Conservation (phyloP, 1,284 basidiomycete genomes). For the Butyriboletus appendiculatus region DNA sequence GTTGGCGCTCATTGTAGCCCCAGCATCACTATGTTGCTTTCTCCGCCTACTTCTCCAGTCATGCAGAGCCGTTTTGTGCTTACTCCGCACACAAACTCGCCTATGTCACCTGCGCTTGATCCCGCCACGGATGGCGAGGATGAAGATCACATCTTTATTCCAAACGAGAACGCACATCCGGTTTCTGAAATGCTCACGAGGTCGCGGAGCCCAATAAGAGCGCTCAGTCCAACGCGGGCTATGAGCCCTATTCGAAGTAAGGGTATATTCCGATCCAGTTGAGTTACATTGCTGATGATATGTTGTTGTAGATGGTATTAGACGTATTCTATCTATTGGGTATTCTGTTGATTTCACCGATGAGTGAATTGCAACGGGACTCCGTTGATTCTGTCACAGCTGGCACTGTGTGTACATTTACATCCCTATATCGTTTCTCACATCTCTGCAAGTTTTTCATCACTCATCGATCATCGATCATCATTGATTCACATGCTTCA, state of each 20-base stretch:
- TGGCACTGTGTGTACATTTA: slow-evolving; percentile 2
- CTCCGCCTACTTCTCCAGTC: slow-evolving; percentile 24
- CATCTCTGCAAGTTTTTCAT: neutral
- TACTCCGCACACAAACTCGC: slow-evolving; percentile 2
- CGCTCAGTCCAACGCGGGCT: slow-evolving; percentile 33
- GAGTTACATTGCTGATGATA: slow-evolving; percentile 12
- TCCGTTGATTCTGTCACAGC: slow-evolving; percentile 1
- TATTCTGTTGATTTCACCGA: slow-evolving; percentile 7
- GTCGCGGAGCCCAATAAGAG: slow-evolving; percentile 26
- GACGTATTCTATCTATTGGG: slow-evolving; percentile 30
- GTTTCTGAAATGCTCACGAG: slow-evolving; percentile 8
- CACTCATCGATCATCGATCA: neutral
- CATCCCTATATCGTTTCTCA: neutral
- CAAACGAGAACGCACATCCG: neutral
- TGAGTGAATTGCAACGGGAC: slow-evolving; percentile 8
- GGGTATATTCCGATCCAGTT: slow-evolving; percentile 1
- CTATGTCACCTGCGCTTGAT: neutral
- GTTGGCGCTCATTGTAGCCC: slow-evolving; percentile 4
- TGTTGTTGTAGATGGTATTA: slow-evolving; percentile 26
- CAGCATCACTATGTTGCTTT: slow-evolving; percentile 28
- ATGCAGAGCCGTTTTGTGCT: slow-evolving; percentile 1
- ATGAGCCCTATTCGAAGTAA: slow-evolving; percentile 35
- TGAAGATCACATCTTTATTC: neutral
- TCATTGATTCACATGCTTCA: neutral
- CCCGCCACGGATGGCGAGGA: neutral